Evolutionary conservation across 495 filamentous ascomycete species (phyloP), one percentile per base, ranked within the genome.

Genomic region (Aspergillus heteromorphus): DNA sequence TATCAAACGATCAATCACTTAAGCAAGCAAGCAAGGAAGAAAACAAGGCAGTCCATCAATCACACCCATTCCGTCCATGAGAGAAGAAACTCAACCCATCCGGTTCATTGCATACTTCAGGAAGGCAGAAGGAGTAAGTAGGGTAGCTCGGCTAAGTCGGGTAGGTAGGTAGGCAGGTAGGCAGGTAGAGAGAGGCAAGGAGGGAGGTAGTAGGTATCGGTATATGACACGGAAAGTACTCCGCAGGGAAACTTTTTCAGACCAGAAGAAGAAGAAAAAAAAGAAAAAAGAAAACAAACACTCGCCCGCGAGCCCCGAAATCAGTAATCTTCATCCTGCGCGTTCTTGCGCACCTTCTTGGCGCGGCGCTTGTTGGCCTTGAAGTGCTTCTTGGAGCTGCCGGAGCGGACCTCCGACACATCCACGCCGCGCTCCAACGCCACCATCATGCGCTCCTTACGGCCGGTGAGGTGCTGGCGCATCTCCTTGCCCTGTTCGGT

Each of bases 331-430:
- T 74, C 74, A 59, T 73, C 66, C 11, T 56, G 63, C n/a, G 56
- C 58, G 36, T 65, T 65, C 59, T 67, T 66, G 47, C 66, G 73
- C 62, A 80, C 80, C 55, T 69, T 76, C 75, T 84, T 85, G 10
- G 74, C 72, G 66, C 81, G 80, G 20, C 79, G 83, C 76, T 96
- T 83, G 51, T 86, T 84, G 7, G 79, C 86, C 76, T 97, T 97
- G 71, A 90, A 96, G 70, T 97, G 95, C 74, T 97, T 97, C 83
- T 99, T 99, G 21, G 87, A 66, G 52, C 63, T 83, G 6, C 76
- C 78, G 62, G 79, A 51, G 65, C 79, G 82, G 57, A 96, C 76
- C 48, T 97, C 95, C 29, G 85, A 87, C 2, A 89, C 87, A 65
- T 95, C 89, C 11, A 97, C 65, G 40, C 87, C 86, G 55, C 86